Conservation (phyloP, 163 green algal genomes). For the Scenedesmus sp. region DNA sequence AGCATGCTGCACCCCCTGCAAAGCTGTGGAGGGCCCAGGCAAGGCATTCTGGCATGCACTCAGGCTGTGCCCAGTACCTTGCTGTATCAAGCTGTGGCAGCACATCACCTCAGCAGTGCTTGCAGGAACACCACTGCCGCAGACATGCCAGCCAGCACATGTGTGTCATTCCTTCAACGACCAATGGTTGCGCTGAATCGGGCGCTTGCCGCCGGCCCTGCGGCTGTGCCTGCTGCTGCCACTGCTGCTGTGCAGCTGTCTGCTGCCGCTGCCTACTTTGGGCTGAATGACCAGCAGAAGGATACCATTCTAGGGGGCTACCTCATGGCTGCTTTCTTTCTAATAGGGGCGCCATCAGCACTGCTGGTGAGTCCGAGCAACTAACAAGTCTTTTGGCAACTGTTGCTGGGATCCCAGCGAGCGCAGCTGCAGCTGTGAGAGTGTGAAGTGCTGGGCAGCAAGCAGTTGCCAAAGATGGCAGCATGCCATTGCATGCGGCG, state of each 20-base stretch:
- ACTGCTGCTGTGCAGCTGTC: slow-evolving; percentile 58
- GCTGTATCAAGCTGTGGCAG: neutral
- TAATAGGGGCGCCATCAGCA: slow-evolving; percentile 84
- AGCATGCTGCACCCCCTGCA: neutral
- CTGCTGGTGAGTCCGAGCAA: slow-evolving; percentile 69
- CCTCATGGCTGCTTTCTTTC: slow-evolving; percentile 85
- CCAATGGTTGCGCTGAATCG: neutral
- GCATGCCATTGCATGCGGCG: no score
- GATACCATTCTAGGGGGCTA: slow-evolving; percentile 68
- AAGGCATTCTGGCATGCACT: no score
- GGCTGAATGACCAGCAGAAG: slow-evolving; percentile 74
- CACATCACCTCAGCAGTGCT: neutral
- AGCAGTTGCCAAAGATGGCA: no score
- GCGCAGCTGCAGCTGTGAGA: neutral
- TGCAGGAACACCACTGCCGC: neutral
- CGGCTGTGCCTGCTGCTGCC: neutral
- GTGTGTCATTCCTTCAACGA: neutral
- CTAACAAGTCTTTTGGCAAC: neutral
- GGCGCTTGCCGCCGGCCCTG: neutral
- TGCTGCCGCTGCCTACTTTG: slow-evolving; percentile 73
- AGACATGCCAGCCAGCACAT: neutral
- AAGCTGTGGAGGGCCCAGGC: neutral
- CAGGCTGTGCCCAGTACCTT: no score
- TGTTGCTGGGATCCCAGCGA: neutral
- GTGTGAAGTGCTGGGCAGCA: no score